Base-by-base conservation (phyloP, 75 land plant genomes). In the Pinus albicaulis region DNA sequence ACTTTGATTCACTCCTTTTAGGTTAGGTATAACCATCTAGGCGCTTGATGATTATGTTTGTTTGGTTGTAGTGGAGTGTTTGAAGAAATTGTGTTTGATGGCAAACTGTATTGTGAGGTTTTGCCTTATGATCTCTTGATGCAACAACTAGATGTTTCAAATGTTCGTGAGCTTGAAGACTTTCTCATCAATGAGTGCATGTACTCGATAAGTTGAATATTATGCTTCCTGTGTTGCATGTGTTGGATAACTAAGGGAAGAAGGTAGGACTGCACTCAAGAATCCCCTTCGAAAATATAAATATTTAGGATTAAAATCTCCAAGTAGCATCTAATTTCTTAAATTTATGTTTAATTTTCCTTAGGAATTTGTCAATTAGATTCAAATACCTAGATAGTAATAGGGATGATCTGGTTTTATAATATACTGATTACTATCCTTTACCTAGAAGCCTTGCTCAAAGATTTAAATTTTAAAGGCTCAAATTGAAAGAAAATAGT, bases 141-240 rank as follows among this genome's bases (percentile, higher is more conserved):
- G 92, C 86, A 84, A 63, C 92, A 96, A 80, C 79, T 96, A 75
- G 98, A 96, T 81, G 87, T 96, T 73, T 84, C 91, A 57, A 94
- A 96, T 89, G 99, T 96, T 48, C 94, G 99, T 26, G 91, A 96
- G 71, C 90, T 96, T 53, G 99, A 96, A 81, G 99, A 96, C 72
- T 88, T 96, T 68, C 93, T 96, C 12, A 96, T 96, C 63, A 96
- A 96, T 81, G 99, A 96, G 77, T 96, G 99, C 89, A 96, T 96
- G 99, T 96, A 96, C 83, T 84, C 91, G 79, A 98, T 96, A 89
- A 58, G 99, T 82, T 59, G 28, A 74, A 34, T 19, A 3, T 28
- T 28, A 41, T 28, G 2, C 19, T 41, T 13, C 73, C 8, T 28
- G 73, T 71, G 48, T 60, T 60, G 24, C 7, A 20, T 71, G n/a